A percentile compares a stretch with the other conserved stretches of the same genome.
phyloP scores from a whole-genome alignment of 176 grass and related monocot genomes.

The Triticum dicoccoides region DNA sequence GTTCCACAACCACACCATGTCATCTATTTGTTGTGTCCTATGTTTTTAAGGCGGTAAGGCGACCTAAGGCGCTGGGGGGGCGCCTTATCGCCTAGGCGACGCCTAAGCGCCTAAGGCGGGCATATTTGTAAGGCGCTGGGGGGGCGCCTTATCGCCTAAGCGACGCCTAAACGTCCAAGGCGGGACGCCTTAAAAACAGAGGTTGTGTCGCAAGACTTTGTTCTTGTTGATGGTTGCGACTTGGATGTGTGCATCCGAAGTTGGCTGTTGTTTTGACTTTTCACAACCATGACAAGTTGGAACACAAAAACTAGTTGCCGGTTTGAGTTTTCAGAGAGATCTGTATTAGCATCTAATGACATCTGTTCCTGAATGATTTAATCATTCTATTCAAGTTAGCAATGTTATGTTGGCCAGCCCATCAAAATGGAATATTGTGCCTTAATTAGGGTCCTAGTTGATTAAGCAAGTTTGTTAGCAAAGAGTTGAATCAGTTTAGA shows the following conservation, averaged over 20 bases:
- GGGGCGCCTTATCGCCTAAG: too few relatives aligned
- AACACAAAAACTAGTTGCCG: neutral
- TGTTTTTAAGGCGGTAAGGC: too few relatives aligned
- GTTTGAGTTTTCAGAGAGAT: neutral
- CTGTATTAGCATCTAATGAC: neutral
- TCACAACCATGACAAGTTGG: slow-evolving; percentile 3
- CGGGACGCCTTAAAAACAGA: too few relatives aligned
- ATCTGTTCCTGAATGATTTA: neutral
- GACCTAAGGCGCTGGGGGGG: too few relatives aligned
- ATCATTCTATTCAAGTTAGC: neutral
- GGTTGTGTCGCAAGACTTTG: neutral
- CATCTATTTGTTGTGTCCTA: neutral
- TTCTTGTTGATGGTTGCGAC: neutral
- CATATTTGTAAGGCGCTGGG: too few relatives aligned
- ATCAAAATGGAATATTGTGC: too few relatives aligned
- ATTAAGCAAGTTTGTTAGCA: too few relatives aligned
- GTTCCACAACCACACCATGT: neutral
- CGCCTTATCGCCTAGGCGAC: too few relatives aligned
- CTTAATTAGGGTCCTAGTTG: too few relatives aligned
- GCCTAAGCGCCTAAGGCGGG: too few relatives aligned
- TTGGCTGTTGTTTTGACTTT: neutral
- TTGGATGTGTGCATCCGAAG: neutral
- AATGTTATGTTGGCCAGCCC: neutral
- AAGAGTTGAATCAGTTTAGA: too few relatives aligned
- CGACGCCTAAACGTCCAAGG: too few relatives aligned